Base-by-base conservation (phyloP, 1,139 yeast species). In the Citeromyces hawaiiensis region DNA sequence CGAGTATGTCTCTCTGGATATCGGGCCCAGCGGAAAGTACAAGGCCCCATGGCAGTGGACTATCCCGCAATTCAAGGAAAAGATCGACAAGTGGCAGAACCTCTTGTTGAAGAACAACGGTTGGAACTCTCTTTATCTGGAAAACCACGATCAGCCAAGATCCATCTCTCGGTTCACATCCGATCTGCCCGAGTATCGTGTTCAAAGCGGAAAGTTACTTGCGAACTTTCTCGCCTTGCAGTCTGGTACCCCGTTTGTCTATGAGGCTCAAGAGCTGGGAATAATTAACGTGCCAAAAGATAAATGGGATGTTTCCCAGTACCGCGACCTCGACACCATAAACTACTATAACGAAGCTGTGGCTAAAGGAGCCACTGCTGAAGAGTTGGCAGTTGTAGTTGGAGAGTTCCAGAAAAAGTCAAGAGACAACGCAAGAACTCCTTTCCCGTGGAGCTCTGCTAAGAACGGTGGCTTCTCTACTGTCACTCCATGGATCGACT, bases 251-350 rank as follows among this genome's bases (percentile, higher is more conserved):
- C 57, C 72, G 43, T 74, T 63, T 55, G 55, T 74, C 35, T 73
- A 73, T 52, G 78, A 74, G 52, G 80, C 80, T 40, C 80, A 74
- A 52, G 81, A 74, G 52, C 61, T 74, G 43, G 80, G 74, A 37
- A 70, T 68, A 71, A 63, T 65, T 39, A 74, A 74, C 47, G 54
- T 70, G 33, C 38, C 38, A 18, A 48, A 53, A 41, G 32, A 29
- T 9, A 51, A 56, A 25, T 70, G 78, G 77, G 59, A 63, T 17
- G 57, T 72, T 40, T 60, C 56, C 17, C 76, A 72, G 46, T 73
- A 72, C 52, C 57, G 60, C 47, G 80, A 74, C 50, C 63, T 73
- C 44, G 66, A 68, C 46, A 59, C 72, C 36, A 53, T 61, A 48
- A 68, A 66, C 52, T 66, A 64, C 50, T 66, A 60, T 53, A 50